Conservation (phyloP, 495 filamentous ascomycete genomes). For the Trypethelium eluteriae region DNA sequence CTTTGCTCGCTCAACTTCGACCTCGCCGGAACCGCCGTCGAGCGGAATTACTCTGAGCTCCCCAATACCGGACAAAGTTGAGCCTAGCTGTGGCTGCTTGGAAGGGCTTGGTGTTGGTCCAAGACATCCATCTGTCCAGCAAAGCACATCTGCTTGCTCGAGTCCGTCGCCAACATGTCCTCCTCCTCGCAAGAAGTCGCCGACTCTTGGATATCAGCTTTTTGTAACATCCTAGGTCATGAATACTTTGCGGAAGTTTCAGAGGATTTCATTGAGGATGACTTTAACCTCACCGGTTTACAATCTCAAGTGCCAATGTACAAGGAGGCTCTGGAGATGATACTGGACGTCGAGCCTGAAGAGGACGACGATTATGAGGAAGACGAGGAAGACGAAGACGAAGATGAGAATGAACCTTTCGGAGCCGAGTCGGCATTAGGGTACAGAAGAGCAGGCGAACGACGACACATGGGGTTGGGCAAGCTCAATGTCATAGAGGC, state of each 20-base stretch:
- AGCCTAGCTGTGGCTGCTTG: too few relatives aligned
- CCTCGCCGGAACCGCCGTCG: too few relatives aligned
- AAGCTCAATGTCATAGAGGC: conserved; percentile 93
- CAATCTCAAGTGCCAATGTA: conserved; percentile 97
- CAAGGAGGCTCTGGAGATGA: conserved; percentile 96
- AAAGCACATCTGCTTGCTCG: background rate
- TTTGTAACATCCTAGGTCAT: conserved; percentile 89
- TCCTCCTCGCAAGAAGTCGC: conserved; percentile 69
- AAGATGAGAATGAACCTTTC: conserved; percentile 55
- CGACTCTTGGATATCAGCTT: conserved; percentile 95
- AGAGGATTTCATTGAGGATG: conserved; percentile 98
- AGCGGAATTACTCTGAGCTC: background rate
- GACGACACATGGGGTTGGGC: conserved; percentile 77
- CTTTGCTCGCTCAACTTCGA: background rate
- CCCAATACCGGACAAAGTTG: background rate
- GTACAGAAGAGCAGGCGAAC: conserved; percentile 54
- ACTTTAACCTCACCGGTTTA: conserved; percentile 95
- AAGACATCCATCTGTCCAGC: background rate
- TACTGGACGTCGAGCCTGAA: conserved; percentile 93
- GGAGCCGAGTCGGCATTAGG: conserved; percentile 34
- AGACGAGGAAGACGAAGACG: conserved; percentile 67
- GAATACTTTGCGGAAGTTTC: conserved; percentile 98
- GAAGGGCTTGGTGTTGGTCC: background rate
- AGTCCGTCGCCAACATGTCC: conserved; percentile 32
- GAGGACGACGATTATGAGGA: conserved; percentile 79